A percentile compares a stretch with the other conserved stretches of the same genome.
Evolutionary conservation across 2,329 filamentous ascomycete genomes (phyloP).

Genomic region (Fusarium phyllophilum): DNA sequence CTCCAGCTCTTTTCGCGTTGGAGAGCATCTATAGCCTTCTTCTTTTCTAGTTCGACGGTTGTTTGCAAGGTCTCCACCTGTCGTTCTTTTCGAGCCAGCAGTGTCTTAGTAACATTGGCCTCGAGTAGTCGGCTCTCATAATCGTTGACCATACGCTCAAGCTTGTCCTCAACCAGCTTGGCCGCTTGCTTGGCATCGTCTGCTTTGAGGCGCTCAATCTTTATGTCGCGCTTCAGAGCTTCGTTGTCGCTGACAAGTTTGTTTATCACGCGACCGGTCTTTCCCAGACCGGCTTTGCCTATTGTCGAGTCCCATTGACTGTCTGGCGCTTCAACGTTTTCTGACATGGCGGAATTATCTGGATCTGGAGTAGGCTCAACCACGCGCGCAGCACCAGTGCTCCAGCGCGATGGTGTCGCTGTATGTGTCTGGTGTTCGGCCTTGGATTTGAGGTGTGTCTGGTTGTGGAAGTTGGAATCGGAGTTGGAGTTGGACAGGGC

Average conservation of each 20-base stretch:
- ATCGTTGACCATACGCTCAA: slow-evolving; percentile 73
- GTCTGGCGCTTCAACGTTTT: slow-evolving; percentile 49
- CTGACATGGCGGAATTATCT: slow-evolving; percentile 43
- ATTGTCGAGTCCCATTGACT: slow-evolving; percentile 72
- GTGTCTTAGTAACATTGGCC: slow-evolving; percentile 75
- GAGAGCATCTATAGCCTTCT: slow-evolving; percentile 67
- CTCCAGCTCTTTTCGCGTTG: slow-evolving; percentile 70
- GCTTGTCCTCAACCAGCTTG: slow-evolving; percentile 75
- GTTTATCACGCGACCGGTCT: slow-evolving; percentile 83
- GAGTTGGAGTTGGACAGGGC: slow-evolving; percentile 55
- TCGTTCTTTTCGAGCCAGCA: slow-evolving; percentile 77
- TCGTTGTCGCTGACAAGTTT: slow-evolving; percentile 84
- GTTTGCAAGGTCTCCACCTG: slow-evolving; percentile 76
- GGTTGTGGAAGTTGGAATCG: slow-evolving; percentile 49
- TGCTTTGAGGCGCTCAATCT: slow-evolving; percentile 71
- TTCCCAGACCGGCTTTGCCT: slow-evolving; percentile 75
- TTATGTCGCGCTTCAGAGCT: slow-evolving; percentile 76
- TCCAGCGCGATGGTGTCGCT: slow-evolving; percentile 48
- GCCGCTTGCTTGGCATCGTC: slow-evolving; percentile 78
- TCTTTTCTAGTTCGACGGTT: slow-evolving; percentile 71
- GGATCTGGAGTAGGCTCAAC: slow-evolving; percentile 45
- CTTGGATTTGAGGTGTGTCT: slow-evolving; percentile 49
- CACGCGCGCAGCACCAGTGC: slow-evolving; percentile 45
- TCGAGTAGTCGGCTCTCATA: slow-evolving; percentile 77
- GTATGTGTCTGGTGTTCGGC: slow-evolving; percentile 48